Conservation (phyloP, 192 early-diverging fungal genomes). For the Umbelopsis sp. region DNA sequence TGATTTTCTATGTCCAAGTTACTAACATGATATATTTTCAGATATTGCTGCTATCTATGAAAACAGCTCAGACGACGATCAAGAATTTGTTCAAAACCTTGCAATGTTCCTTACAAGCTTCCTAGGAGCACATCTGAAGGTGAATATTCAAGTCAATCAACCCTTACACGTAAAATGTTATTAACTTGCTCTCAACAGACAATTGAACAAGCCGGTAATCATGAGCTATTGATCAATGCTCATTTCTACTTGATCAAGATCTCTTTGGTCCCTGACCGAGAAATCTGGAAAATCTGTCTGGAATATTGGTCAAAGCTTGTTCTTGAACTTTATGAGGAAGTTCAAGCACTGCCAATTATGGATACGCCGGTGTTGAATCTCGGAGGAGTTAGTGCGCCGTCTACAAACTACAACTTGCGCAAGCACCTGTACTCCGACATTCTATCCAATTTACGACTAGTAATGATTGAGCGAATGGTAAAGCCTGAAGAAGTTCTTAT, state of each 20-base stretch:
- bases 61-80: conserved; percentile 83
- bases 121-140: conserved; percentile 82
- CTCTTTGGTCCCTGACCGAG: conserved; percentile 91
- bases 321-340: conserved; percentile 87
- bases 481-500: conserved; percentile 97
- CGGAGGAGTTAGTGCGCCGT: conserved; percentile 34
- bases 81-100: conserved; percentile 96
- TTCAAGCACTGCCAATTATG: conserved; percentile 56
- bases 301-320: conserved; percentile 96
- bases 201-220: conserved; percentile 59
- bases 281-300: conserved; percentile 97
- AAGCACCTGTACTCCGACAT: conserved; percentile 86
- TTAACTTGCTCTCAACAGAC: conserved; percentile 38
- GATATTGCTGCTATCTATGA: conserved; percentile 86
- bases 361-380: conserved; percentile 68
- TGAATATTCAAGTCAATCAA: conserved; percentile 32
- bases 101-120: conserved; percentile 91
- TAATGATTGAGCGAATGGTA: conserved; percentile 99
- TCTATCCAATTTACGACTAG: conserved; percentile 83
- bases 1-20: background rate
- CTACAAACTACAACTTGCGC: conserved; percentile 46
- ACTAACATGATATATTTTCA: conserved; percentile 27
- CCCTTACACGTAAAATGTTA: conserved; percentile 1
- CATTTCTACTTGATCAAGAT: conserved; percentile 92
- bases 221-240: conserved; percentile 66